Percentiles rank a stretch among this genome's conserved stretches.
phyloP scores from a whole-genome alignment of 495 filamentous ascomycete species.

The Trichoderma parareesei region DNA sequence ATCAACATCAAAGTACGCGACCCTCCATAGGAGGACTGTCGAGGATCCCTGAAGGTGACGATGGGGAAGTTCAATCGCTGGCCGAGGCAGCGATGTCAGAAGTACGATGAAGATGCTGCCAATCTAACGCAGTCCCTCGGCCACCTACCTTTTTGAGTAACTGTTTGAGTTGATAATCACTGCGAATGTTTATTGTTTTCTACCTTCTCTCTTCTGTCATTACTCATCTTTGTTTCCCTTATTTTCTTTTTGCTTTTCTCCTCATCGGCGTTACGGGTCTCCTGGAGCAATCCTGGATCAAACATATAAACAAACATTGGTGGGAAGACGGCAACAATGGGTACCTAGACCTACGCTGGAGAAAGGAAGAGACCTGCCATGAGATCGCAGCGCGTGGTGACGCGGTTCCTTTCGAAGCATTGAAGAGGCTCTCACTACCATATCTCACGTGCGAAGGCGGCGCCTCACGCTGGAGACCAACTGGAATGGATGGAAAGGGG shows the following conservation, averaged over 20 bases:
- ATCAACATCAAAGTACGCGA: slow-evolving; percentile 45
- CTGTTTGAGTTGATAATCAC: too few relatives aligned
- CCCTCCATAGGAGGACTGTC: slow-evolving; percentile 59
- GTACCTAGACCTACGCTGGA: not conserved
- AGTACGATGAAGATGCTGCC: not conserved
- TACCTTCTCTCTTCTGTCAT: slow-evolving; percentile 8
- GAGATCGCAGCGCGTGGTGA: not conserved
- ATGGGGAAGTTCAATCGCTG: slow-evolving; percentile 38
- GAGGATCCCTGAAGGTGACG: slow-evolving; percentile 53
- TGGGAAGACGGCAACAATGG: not conserved
- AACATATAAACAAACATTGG: not conserved
- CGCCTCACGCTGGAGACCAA: not conserved
- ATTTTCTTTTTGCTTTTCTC: slow-evolving; percentile 14
- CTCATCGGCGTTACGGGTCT: slow-evolving; percentile 3
- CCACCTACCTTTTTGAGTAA: too few relatives aligned
- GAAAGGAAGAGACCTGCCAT: not conserved
- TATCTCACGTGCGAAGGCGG: not conserved
- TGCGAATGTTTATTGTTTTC: too few relatives aligned
- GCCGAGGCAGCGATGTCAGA: not conserved
- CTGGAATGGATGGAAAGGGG: not conserved
- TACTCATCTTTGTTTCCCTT: slow-evolving; percentile 15
- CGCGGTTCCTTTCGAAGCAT: not conserved
- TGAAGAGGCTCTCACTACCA: not conserved
- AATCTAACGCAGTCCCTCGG: too few relatives aligned
- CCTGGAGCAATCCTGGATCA: not conserved